Conservation (phyloP, 148 eudicot genomes). For the Silene uniflora region DNA sequence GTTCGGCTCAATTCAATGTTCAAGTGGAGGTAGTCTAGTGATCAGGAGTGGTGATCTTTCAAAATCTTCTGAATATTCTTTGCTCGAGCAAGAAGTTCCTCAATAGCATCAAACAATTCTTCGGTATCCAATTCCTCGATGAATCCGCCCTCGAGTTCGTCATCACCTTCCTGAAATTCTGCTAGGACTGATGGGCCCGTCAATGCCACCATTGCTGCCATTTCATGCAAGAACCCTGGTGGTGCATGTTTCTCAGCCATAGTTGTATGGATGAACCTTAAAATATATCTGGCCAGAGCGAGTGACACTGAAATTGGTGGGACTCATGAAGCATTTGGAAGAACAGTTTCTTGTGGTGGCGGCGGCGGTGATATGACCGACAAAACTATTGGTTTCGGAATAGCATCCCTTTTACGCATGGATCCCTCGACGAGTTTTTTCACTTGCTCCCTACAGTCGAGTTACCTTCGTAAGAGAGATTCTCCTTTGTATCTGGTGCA, state of each 20-base stretch:
- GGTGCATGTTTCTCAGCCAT: neutral
- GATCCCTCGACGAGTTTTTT: neutral
- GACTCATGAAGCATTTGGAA: neutral
- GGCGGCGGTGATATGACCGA: neutral
- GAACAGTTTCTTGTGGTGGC: neutral
- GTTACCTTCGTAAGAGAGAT: neutral
- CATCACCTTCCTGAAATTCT: neutral
- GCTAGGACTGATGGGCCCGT: neutral
- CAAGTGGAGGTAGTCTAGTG: conserved; percentile 64
- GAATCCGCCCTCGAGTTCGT: neutral
- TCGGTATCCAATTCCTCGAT: neutral
- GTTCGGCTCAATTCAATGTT: conserved; percentile 69
- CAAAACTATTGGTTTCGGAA: neutral
- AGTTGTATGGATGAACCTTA: neutral
- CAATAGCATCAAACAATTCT: neutral
- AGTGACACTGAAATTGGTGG: neutral
- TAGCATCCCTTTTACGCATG: neutral
- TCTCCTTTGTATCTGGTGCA: neutral
- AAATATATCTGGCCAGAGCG: neutral
- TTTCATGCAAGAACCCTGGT: neutral
- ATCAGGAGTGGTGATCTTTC: conserved; percentile 18
- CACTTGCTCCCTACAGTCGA: neutral
- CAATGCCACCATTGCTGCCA: neutral
- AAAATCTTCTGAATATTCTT: conserved; percentile 31
- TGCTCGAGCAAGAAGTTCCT: neutral